Conservation (phyloP, 2,329 filamentous ascomycete species). For the Diaporthe citri region DNA sequence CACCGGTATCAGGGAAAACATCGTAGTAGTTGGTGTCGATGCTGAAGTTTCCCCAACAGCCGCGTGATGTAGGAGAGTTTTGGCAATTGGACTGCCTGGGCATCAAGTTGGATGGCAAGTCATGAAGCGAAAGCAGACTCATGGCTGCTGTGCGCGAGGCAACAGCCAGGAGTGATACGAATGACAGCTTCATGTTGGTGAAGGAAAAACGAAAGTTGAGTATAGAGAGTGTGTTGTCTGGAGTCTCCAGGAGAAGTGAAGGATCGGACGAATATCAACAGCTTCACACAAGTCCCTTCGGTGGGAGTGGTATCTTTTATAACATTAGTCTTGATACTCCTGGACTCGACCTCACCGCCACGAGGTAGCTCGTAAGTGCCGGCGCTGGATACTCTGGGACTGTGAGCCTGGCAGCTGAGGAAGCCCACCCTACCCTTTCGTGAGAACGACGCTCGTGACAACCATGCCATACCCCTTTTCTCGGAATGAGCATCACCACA, state of each 20-base stretch:
- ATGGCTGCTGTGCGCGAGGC: constrained; percentile 34
- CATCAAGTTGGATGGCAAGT: constrained; percentile 11
- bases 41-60: constrained; percentile 48
- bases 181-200: constrained; percentile 31
- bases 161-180: constrained; percentile 27
- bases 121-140: constrained; percentile 18
- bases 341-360: neutral
- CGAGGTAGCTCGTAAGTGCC: neutral
- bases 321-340: neutral
- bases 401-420: neutral
- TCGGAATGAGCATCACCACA: neutral
- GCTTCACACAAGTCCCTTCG: neutral
- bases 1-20: constrained; percentile 42
- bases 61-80: constrained; percentile 46
- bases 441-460: neutral
- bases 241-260: constrained; percentile 35
- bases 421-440: neutral
- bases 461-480: neutral
- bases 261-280: neutral
- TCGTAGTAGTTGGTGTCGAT: constrained; percentile 51
- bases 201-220: constrained; percentile 27
- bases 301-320: neutral
- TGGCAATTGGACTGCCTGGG: constrained; percentile 32
- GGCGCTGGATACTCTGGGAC: neutral
- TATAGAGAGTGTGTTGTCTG: neutral